Percentiles rank a stretch among this genome's conserved stretches.
These are phyloP conservation scores for Crithidia mellificae DNA, from an alignment of 208 protist genomes.

Conservation along the genomic window DNA sequence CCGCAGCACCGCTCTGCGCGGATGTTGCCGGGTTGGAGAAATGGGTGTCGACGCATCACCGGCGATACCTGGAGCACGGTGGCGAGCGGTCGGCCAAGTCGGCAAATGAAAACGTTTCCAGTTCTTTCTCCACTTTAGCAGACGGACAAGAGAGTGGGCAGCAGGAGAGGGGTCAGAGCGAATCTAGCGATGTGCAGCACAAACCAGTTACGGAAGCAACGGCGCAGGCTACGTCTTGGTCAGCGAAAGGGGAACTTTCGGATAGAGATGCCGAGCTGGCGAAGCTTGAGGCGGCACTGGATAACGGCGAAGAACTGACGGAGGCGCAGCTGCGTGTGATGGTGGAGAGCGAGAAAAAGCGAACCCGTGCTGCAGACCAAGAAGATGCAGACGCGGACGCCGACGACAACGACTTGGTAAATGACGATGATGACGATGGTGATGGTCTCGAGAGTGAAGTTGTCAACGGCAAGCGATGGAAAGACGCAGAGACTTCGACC, in stretches of 20 bases:
- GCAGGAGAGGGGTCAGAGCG: too few species aligned
- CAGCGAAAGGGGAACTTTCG: not conserved
- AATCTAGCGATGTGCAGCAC: too few species aligned
- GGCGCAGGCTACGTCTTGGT: too few species aligned
- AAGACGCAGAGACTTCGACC: too few species aligned
- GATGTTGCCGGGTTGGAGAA: conserved; percentile 43
- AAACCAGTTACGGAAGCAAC: too few species aligned
- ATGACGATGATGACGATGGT: not conserved
- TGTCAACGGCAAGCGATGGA: too few species aligned
- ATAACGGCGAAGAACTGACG: conserved; percentile 31
- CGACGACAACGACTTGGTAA: conserved; percentile 19
- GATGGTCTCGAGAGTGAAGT: too few species aligned
- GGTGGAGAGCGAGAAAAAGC: conserved; percentile 15
- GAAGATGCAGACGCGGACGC: conserved; percentile 11
- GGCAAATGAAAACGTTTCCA: too few species aligned
- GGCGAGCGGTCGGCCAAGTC: too few species aligned
- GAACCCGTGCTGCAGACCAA: not conserved
- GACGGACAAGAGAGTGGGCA: not conserved
- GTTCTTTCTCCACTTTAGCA: too few species aligned
- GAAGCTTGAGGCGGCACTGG: conserved; percentile 21
- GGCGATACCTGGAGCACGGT: conserved; percentile 37
- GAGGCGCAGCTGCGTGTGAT: conserved; percentile 31
- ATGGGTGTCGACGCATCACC: conserved; percentile 58
- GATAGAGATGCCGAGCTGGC: conserved; percentile 9
- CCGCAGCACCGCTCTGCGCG: conserved; percentile 35